Percentiles rank a stretch among this genome's conserved stretches.
Conservation (phyloP, 225 moss, liverwort and hornwort genomes). For the Bryum argenteum region DNA sequence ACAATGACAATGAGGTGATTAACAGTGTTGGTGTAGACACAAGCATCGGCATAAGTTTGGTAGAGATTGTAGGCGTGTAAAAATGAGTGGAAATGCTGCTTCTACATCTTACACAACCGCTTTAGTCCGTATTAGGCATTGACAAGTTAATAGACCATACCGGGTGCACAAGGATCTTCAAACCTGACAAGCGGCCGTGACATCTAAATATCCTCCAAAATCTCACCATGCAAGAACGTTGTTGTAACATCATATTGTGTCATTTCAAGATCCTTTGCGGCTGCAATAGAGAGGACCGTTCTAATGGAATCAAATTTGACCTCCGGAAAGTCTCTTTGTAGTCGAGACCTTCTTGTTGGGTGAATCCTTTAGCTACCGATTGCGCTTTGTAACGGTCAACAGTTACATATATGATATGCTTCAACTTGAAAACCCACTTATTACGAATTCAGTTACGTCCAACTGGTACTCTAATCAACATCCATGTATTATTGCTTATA, state of each 20-base stretch:
- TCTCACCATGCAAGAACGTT: too few species aligned
- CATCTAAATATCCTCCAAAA: too few species aligned
- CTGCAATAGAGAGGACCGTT: background rate
- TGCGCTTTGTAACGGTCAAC: too few species aligned
- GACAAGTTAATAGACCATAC: too few species aligned
- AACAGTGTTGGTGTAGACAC: background rate
- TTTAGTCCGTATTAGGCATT: background rate
- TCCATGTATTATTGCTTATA: background rate
- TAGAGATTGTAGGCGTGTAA: background rate
- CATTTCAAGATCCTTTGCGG: too few species aligned
- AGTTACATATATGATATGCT: too few species aligned
- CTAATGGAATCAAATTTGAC: background rate
- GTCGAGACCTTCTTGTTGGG: too few species aligned
- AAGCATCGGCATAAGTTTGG: background rate
- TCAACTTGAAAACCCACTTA: too few species aligned
- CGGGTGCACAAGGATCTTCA: too few species aligned
- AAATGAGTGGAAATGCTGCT: background rate
- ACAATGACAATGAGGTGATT: background rate
- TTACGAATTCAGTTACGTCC: background rate
- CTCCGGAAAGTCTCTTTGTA: background rate
- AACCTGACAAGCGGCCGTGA: too few species aligned
- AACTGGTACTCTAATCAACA: background rate
- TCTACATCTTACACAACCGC: background rate
- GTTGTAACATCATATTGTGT: too few species aligned
- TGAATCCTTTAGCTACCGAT: background rate